Conservation (phyloP, 768 basidiomycete genomes). For the Piloderma croceum region DNA sequence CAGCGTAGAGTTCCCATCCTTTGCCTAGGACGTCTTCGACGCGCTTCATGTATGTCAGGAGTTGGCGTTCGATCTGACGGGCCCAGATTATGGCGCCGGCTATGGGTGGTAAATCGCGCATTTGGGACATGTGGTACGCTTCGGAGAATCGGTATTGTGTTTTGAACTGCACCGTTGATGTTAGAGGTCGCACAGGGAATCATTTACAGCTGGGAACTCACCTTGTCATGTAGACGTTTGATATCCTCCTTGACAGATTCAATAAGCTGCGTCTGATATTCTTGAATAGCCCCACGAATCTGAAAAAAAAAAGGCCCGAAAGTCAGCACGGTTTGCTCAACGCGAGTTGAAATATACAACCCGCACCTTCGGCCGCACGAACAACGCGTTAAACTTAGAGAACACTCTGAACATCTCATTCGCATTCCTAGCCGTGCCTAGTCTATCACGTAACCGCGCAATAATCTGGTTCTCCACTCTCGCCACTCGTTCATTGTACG, state of each 20-base stretch:
- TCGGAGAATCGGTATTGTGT: slow-evolving; percentile 93
- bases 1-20: slow-evolving; percentile 99
- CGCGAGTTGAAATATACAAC: background rate
- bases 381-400: slow-evolving; percentile 95
- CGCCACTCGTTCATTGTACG: slow-evolving; percentile 96
- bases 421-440: slow-evolving; percentile 93
- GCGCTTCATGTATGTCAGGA: slow-evolving; percentile 95
- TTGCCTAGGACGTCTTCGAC: slow-evolving; percentile 98
- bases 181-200: background rate
- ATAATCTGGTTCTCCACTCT: slow-evolving; percentile 99
- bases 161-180: slow-evolving; percentile 61
- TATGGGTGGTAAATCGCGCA: slow-evolving; percentile 97
- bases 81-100: slow-evolving; percentile 99
- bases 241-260: slow-evolving; percentile 99
- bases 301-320: slow-evolving; percentile 21
- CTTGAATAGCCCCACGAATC: slow-evolving; percentile 98
- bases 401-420: slow-evolving; percentile 99
- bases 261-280: slow-evolving; percentile 97
- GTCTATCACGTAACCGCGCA: slow-evolving; percentile 80
- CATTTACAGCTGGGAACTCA: slow-evolving; percentile 16
- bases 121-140: slow-evolving; percentile 96
- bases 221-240: slow-evolving; percentile 90
- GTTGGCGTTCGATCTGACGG: slow-evolving; percentile 95
- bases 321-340: background rate
- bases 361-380: slow-evolving; percentile 88